These are phyloP conservation scores for Annulohypoxylon stygium DNA, from an alignment of 495 filamentous ascomycete species.

Conservation along the genomic window DNA sequence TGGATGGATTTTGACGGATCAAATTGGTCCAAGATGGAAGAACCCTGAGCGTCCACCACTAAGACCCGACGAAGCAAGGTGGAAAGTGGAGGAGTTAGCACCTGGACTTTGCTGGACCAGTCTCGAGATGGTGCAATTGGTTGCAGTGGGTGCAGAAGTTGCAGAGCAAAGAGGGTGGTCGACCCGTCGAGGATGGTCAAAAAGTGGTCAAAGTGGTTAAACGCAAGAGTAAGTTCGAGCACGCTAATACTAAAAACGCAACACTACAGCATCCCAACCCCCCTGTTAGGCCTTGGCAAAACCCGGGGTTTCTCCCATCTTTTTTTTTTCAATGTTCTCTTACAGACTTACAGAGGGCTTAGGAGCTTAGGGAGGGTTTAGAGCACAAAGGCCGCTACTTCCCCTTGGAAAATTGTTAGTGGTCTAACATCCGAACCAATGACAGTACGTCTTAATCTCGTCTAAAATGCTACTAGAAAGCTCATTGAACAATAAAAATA, in stretches of 20 bases:
- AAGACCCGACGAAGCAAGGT: slow-evolving; percentile 20
- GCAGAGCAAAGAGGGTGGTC: slow-evolving; percentile 13
- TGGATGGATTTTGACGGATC: slow-evolving; percentile 29
- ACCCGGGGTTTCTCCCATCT: slow-evolving; percentile 33
- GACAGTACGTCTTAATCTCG: slow-evolving; percentile 6
- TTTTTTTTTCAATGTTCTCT: not conserved
- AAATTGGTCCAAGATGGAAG: slow-evolving; percentile 43
- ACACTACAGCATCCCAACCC: slow-evolving; percentile 4
- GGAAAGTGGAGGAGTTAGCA: slow-evolving; percentile 8
- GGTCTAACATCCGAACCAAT: slow-evolving; percentile 25
- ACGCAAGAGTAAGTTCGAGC: slow-evolving; percentile 23
- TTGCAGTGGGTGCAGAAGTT: not conserved
- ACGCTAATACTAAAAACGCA: slow-evolving; percentile 27
- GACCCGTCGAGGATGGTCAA: not conserved
- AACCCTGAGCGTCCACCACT: slow-evolving; percentile 33
- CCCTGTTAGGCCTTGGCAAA: slow-evolving; percentile 30
- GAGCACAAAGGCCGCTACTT: not conserved
- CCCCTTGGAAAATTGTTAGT: slow-evolving; percentile 38
- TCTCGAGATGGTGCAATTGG: not conserved
- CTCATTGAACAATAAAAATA: slow-evolving; percentile 9
- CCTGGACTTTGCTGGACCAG: not conserved
- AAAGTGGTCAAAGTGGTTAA: slow-evolving; percentile 9
- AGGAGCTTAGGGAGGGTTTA: not conserved
- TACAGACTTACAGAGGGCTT: no score
- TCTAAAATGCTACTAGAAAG: not conserved